Base-by-base conservation (phyloP, 768 basidiomycete genomes). In the Fibroporia radiculosa region DNA sequence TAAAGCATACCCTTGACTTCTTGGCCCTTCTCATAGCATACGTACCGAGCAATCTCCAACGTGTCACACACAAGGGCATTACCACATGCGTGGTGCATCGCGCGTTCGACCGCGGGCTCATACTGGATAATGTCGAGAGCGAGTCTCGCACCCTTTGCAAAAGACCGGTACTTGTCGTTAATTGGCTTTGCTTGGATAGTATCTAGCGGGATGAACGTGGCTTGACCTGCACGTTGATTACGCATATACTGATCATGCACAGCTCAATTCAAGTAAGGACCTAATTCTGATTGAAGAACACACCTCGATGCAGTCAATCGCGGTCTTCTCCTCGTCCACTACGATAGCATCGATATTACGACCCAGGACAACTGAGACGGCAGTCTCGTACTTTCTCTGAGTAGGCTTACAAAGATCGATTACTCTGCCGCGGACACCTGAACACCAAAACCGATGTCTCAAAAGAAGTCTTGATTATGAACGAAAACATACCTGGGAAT, bases 141-240 rank as follows among this genome's bases (percentile, higher is more conserved):
- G 5, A 82, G 65, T 7, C 78, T 66, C 0, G 79, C 77, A 8
- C 78, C 78, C 54, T 91, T 89, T 2, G 85, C 89, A 57, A 93
- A 90, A 4, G 85, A 83, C 19, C 96, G 82, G 66, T 88, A 92
- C 62, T 92, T 93, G 66, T 98, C 96, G 52, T 93, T 92, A 51
- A 92, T 73, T 1, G 92, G 82, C 62, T 95, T 97, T 26, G 85
- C 84, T 58, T 92, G 89, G 53, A 98, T 95, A 7, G 92, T 93
- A 62, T 98, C 95, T n/a, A 99, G 81, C 0, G 96, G 96, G 36
- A 99, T 86, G 68, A 98, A 98, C 0, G 96, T 99, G 11, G 95
- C 95, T 65, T 93, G 90, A 1, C 95, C 96, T 0, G 87, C 81
- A 27, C 93, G 85, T 64, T 96, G 92, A 48, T 85, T 93, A 49